phyloP scores from a whole-genome alignment of 2,329 filamentous ascomycete species.

The Cercospora zeae-maydis region DNA sequence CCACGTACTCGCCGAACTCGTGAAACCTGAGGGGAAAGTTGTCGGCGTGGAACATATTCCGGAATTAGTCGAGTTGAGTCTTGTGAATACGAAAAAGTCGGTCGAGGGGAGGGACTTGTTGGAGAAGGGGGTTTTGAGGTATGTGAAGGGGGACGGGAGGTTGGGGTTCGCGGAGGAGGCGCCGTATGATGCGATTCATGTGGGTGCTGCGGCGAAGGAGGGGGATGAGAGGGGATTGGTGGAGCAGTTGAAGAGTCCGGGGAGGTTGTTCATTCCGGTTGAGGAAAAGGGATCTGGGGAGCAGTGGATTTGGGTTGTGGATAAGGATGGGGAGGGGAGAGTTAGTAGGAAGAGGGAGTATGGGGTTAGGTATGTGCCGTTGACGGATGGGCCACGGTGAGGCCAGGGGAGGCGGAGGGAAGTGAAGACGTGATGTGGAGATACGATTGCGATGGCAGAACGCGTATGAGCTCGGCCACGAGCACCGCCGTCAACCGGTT shows the following conservation, averaged over 20 bases:
- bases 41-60: slow-evolving; percentile 51
- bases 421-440: no score
- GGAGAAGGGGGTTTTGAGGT: slow-evolving; percentile 60
- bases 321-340: slow-evolving; percentile 64
- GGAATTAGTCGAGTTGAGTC: slow-evolving; percentile 43
- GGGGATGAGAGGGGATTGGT: slow-evolving; percentile 69
- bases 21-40: slow-evolving; percentile 44
- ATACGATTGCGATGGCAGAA: no score
- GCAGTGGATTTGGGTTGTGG: slow-evolving; percentile 70
- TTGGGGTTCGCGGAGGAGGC: slow-evolving; percentile 46
- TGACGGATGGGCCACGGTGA: slow-evolving; percentile 62
- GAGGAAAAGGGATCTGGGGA: slow-evolving; percentile 47
- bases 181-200: slow-evolving; percentile 89
- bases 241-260: slow-evolving; percentile 73
- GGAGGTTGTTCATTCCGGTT: slow-evolving; percentile 75
- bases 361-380: slow-evolving; percentile 71
- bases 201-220: slow-evolving; percentile 73
- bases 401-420: no score
- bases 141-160: slow-evolving; percentile 67
- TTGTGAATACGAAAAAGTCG: slow-evolving; percentile 45
- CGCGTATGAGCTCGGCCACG: no score
- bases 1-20: slow-evolving; percentile 78
- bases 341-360: slow-evolving; percentile 61
- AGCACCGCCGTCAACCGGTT: no score
- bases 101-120: slow-evolving; percentile 54